Base-by-base conservation (phyloP, 306 rosid species). In the Abrus precatorius region DNA sequence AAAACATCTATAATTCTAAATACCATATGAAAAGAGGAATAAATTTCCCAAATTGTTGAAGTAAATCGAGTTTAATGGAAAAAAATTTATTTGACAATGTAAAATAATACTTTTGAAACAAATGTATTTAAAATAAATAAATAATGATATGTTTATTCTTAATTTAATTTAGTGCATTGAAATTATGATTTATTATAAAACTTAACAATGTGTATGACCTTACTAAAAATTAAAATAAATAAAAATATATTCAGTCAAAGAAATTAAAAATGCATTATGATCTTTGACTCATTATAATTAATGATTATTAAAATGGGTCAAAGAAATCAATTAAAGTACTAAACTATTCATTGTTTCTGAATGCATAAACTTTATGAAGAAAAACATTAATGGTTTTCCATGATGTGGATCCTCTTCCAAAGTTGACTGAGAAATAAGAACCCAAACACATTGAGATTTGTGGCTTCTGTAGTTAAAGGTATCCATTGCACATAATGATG, bases 401-500 rank as follows among this genome's bases (percentile, higher is more conserved):
- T 20, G 20, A 20, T 20, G 20, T 20, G 20, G 20, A 20, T 36
- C 40, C 4, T 36, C 40, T 36, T 36, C 40, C 40, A 2, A 36
- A 2, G 40, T 1, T n/a, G 3, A 38, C 6, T 1, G 8, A 52
- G 43, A 74, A 75, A 13, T 7, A 49, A 32, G 40, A 74, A 74
- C 10, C 52, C 28, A 9, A 38, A 30, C 9, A 4, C 33, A 36
- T 34, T 34, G 47, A 62, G 75, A 78, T 68, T 20, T 66, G 75
- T 38, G 12, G 32, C 43, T 67, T 76, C 12, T 53, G 53, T 54
- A 44, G 60, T 28, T 41, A 55, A 65, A 59, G 13, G 32, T 52
- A 33, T 30, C 61, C 12, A 48, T 72, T 36, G 45, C 69, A 50
- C 82, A 79, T 52, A 84, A 84, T 84, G 73, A 74, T 79, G 81